Evolutionary conservation across 2,329 filamentous ascomycete species (phyloP).

Genomic region (Calycina herbarum): DNA sequence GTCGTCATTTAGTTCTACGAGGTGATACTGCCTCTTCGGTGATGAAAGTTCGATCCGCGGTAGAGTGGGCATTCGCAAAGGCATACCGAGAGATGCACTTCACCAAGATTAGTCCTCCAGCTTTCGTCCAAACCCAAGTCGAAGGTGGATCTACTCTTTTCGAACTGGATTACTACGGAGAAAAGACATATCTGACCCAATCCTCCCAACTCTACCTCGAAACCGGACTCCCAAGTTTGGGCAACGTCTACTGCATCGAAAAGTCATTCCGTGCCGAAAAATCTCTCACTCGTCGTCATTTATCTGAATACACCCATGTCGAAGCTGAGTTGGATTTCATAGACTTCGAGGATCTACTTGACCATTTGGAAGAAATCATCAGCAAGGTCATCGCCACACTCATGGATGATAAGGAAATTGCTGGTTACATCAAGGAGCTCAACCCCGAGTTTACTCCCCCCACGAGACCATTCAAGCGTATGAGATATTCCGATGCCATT

Average conservation of each 20-base stretch:
- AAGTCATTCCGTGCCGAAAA: constrained; percentile 99
- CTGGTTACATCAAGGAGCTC: constrained; percentile 74
- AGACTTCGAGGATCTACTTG: constrained; percentile 82
- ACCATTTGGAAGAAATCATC: constrained; percentile 78
- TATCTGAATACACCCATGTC: constrained; percentile 95
- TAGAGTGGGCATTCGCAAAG: constrained; percentile 67
- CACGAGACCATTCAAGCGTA: constrained; percentile 83
- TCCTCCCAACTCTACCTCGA: constrained; percentile 97
- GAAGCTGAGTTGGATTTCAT: constrained; percentile 98
- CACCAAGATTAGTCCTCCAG: constrained; percentile 71
- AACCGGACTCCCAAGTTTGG: constrained; percentile 85
- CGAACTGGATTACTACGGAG: constrained; percentile 61
- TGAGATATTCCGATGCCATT: constrained; percentile 93
- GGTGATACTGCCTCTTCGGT: constrained; percentile 67
- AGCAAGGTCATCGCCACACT: constrained; percentile 65
- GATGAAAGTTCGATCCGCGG: constrained; percentile 69
- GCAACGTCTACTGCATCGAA: constrained; percentile 96
- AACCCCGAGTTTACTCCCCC: constrained; percentile 89
- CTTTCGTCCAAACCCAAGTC: constrained; percentile 85
- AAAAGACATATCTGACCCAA: constrained; percentile 91
- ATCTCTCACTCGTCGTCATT: constrained; percentile 86
- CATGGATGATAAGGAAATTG: constrained; percentile 71
- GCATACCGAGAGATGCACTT: constrained; percentile 64
- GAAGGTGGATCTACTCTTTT: constrained; percentile 67
- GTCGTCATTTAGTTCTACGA: constrained; percentile 69